Evolutionary conservation across 768 basidiomycete species (phyloP).

Genomic region (Goffeauzyma gilvescens): DNA sequence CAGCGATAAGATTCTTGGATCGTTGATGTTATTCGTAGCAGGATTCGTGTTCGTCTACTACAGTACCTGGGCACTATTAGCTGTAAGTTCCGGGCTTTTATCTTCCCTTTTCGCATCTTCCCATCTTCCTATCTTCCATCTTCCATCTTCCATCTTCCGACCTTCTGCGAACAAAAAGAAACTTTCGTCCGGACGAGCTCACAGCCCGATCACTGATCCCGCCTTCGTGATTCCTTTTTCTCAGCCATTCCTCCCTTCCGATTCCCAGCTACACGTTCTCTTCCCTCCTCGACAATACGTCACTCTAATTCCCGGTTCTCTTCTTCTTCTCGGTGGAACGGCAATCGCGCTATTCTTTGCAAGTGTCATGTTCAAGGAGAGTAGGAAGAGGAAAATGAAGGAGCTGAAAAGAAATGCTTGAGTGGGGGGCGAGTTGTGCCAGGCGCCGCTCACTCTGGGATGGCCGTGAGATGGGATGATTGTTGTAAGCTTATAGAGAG

Average conservation of each 20-base stretch:
- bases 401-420: conserved; percentile 8
- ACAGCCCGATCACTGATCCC: not conserved
- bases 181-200: not conserved
- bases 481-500: no score
- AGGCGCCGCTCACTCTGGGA: no score
- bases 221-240: conserved; percentile 29
- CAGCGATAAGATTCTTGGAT: conserved; percentile 65
- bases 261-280: conserved; percentile 52
- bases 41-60: conserved; percentile 69
- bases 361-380: conserved; percentile 54
- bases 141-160: not conserved
- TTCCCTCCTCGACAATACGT: conserved; percentile 91
- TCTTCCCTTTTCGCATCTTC: not conserved
- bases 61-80: conserved; percentile 71
- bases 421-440: not conserved
- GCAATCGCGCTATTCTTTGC: conserved; percentile 67
- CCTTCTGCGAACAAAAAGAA: not conserved
- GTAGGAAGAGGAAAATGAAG: conserved; percentile 46
- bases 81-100: conserved; percentile 40
- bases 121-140: conserved; percentile 10
- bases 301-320: conserved; percentile 60
- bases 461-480: not conserved
- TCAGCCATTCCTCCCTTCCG: conserved; percentile 57
- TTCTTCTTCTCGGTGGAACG: conserved; percentile 62
- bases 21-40: conserved; percentile 59